These are phyloP conservation scores for Yamadazyma insecticola DNA, from an alignment of 805 yeast species.

Conservation along the genomic window DNA sequence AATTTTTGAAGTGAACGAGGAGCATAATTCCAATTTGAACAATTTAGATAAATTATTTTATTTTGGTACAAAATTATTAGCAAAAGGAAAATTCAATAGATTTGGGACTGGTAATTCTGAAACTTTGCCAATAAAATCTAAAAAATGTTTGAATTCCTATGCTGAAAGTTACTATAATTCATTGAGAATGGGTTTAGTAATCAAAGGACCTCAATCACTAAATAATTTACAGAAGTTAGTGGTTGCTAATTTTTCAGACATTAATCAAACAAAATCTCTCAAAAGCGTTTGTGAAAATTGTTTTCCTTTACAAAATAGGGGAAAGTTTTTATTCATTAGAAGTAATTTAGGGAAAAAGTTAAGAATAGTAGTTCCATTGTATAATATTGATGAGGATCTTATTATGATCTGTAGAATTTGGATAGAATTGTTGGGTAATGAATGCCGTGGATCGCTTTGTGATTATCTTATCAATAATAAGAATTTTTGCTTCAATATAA, in stretches of 20 bases:
- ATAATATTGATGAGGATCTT: constrained; percentile 5
- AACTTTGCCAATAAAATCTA: constrained; percentile 41
- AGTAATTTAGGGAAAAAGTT: no score
- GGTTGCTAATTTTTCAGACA: constrained; percentile 34
- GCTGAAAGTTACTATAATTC: constrained; percentile 40
- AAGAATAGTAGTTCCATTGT: constrained; percentile 33
- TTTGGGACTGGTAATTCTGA: constrained; percentile 62
- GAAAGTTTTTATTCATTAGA: no score
- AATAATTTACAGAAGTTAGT: constrained; percentile 53
- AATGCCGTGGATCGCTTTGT: constrained; percentile 47
- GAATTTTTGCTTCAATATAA: no score
- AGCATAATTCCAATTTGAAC: constrained; percentile 53
- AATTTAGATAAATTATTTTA: constrained; percentile 44
- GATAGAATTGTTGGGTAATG: constrained; percentile 63
- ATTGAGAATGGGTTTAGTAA: constrained; percentile 50
- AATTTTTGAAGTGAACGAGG: constrained; percentile 59
- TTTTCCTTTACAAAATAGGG: neutral
- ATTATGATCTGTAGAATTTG: constrained; percentile 29
- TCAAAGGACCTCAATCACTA: constrained; percentile 64
- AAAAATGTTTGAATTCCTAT: constrained; percentile 33
- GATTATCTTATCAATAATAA: constrained; percentile 24
- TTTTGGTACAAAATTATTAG: constrained; percentile 54
- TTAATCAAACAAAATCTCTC: no score
- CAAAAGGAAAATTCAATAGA: constrained; percentile 50
- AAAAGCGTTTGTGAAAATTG: neutral